These are phyloP conservation scores for Tilletia indica DNA, from an alignment of 1,284 basidiomycete genomes.

Conservation along the genomic window DNA sequence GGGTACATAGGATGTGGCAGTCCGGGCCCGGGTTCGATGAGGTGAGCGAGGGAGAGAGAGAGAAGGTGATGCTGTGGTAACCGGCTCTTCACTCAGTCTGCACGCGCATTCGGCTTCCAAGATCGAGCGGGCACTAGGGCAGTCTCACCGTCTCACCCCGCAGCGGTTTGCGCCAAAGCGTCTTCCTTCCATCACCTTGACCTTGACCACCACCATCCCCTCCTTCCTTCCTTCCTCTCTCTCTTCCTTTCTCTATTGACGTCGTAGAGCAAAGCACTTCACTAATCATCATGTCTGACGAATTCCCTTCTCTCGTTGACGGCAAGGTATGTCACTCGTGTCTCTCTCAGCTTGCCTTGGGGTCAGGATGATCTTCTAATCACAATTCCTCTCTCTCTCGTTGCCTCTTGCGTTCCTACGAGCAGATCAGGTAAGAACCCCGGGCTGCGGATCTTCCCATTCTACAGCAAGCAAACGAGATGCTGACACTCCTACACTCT, in stretches of 20 bases:
- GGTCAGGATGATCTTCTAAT: background rate
- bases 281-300: constrained; percentile 12
- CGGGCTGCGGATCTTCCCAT: background rate
- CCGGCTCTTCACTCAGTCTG: background rate
- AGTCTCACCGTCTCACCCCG: background rate
- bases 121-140: background rate
- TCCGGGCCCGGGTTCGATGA: background rate
- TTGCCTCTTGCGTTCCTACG: background rate
- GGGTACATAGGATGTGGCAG: no score
- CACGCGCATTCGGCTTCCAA: background rate
- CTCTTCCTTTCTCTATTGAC: background rate
- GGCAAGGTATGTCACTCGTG: background rate
- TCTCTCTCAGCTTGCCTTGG: background rate
- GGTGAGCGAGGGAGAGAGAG: background rate
- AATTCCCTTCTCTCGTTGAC: constrained; percentile 14
- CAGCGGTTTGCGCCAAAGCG: no score
- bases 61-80: background rate
- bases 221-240: background rate
- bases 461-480: background rate
- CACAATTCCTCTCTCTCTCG: background rate
- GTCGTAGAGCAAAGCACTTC: background rate
- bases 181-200: background rate
- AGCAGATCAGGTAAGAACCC: constrained; percentile 13
- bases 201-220: background rate
- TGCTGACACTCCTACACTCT: background rate